Evolutionary conservation across 2,329 filamentous ascomycete species (phyloP).

Genomic region (Aspergillus sp.): DNA sequence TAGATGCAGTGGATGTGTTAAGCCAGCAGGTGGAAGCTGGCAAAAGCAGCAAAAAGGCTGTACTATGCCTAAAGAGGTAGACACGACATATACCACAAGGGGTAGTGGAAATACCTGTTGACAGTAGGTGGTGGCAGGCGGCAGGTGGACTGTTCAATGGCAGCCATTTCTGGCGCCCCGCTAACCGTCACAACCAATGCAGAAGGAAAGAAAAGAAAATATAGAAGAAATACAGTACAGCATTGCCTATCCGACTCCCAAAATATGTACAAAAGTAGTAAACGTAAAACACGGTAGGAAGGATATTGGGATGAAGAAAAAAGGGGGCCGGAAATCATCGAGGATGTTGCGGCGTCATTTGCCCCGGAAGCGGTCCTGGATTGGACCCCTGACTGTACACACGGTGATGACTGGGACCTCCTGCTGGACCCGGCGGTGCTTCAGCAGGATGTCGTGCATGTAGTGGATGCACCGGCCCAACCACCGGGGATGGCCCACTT

Average conservation of each 20-base stretch:
- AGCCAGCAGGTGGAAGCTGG: neutral
- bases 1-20: neutral
- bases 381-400: slow-evolving; percentile 32
- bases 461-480: slow-evolving; percentile 18
- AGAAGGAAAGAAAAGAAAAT: neutral
- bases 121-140: too few relatives aligned
- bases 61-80: neutral
- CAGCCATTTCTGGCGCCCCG: too few relatives aligned
- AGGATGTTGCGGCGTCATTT: slow-evolving; percentile 19
- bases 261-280: slow-evolving; percentile 2
- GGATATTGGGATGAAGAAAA: neutral
- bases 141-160: too few relatives aligned
- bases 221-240: neutral
- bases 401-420: slow-evolving; percentile 16
- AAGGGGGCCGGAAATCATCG: slow-evolving; percentile 10
- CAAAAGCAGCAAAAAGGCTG: neutral
- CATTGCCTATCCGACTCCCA: neutral
- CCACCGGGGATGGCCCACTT: slow-evolving; percentile 12
- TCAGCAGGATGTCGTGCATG: slow-evolving; percentile 23
- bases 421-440: slow-evolving; percentile 11
- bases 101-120: too few relatives aligned
- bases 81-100: too few relatives aligned
- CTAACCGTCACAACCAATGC: too few relatives aligned
- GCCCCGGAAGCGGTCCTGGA: slow-evolving; percentile 19
- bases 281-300: too few relatives aligned